These are phyloP conservation scores for Neurospora sp. DNA, from an alignment of 2,329 filamentous ascomycete species.

Conservation along the genomic window DNA sequence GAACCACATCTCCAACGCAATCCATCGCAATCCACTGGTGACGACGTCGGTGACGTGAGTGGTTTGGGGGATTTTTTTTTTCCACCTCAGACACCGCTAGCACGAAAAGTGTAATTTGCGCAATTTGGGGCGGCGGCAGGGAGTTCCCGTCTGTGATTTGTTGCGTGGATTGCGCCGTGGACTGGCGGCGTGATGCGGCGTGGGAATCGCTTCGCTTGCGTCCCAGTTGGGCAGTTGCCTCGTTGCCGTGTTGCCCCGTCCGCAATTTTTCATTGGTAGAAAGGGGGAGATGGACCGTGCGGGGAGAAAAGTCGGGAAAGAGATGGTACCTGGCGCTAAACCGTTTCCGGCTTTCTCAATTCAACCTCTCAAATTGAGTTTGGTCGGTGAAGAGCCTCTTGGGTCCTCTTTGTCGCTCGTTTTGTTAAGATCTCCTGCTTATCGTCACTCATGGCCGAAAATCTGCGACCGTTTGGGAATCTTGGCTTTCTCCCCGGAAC, in stretches of 20 bases:
- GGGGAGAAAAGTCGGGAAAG: background rate
- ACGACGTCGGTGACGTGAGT: background rate
- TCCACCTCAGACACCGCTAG: background rate
- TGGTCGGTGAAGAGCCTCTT: background rate
- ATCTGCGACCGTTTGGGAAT: background rate
- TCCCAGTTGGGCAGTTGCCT: background rate
- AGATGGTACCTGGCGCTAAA: background rate
- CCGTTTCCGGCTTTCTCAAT: background rate
- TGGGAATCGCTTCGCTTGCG: background rate
- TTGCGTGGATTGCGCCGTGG: background rate
- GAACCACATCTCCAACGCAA: background rate
- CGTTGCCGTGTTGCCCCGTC: background rate
- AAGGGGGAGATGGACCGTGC: background rate
- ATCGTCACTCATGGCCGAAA: background rate
- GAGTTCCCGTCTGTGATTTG: background rate
- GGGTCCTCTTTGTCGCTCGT: background rate
- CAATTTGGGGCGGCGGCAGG: background rate
- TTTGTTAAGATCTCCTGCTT: background rate
- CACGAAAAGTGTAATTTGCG: background rate
- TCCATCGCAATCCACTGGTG: background rate
- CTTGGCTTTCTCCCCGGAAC: background rate
- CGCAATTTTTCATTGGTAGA: background rate
- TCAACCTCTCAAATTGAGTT: background rate
- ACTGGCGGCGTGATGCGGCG: background rate
- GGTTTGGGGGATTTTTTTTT: background rate